A percentile compares a stretch with the other conserved stretches of the same genome.
phyloP scores from a whole-genome alignment of 306 rosid species.

The Amphicarpaea edgeworthii region DNA sequence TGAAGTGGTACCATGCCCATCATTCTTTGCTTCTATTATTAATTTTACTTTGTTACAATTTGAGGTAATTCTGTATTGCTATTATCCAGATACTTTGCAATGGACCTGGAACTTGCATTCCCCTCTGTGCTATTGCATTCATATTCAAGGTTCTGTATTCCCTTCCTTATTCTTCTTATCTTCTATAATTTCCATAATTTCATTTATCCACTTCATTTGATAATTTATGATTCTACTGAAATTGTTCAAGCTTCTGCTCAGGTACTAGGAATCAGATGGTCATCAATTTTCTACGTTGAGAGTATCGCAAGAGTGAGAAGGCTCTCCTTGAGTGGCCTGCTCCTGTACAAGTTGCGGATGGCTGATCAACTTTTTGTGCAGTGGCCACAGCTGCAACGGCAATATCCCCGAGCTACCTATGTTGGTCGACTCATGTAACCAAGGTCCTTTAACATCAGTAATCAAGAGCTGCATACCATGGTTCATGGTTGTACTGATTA shows the following conservation, averaged over 20 bases:
- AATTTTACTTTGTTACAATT: conserved; percentile 27
- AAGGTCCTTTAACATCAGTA: conserved; percentile 15
- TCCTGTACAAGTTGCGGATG: conserved; percentile 77
- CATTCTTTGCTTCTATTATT: not conserved
- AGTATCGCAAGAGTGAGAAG: conserved; percentile 96
- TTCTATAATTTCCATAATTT: not conserved
- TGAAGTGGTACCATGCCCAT: conserved; percentile 75
- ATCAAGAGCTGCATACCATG: no score
- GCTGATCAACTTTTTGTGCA: conserved; percentile 94
- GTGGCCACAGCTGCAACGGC: conserved; percentile 80
- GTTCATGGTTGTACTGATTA: not conserved
- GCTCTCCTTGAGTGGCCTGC: conserved; percentile 88
- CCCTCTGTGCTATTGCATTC: conserved; percentile 84
- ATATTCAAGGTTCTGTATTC: conserved; percentile 70
- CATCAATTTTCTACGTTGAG: conserved; percentile 88
- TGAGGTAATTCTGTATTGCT: conserved; percentile 3
- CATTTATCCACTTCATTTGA: conserved; percentile 27
- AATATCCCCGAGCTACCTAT: conserved; percentile 80
- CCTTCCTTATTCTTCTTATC: conserved; percentile 8
- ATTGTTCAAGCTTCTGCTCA: conserved; percentile 44
- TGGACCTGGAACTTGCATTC: conserved; percentile 96
- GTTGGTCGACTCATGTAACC: conserved; percentile 94
- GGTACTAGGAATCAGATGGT: conserved; percentile 85
- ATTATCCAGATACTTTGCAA: conserved; percentile 82
- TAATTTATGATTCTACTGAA: conserved; percentile 37